phyloP scores from a whole-genome alignment of 805 yeast genomes.

The Tetrapisispora namnaoensis region DNA sequence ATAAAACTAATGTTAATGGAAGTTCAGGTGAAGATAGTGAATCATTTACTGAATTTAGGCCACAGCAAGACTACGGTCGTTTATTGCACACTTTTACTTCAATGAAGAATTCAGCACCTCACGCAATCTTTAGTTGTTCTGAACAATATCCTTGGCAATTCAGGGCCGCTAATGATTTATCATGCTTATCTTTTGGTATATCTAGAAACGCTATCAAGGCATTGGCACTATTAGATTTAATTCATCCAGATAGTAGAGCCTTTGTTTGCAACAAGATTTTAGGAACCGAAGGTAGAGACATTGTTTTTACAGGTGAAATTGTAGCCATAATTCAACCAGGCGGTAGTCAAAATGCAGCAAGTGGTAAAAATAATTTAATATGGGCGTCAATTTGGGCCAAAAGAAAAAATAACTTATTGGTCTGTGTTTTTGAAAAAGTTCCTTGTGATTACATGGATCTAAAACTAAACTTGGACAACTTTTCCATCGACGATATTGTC shows the following conservation, averaged over 20 bases:
- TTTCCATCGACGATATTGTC: conserved; percentile 19
- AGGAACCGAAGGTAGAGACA: conserved; percentile 32
- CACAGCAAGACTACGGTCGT: conserved; percentile 28
- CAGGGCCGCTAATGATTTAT: conserved; percentile 80
- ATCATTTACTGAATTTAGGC: conserved; percentile 4
- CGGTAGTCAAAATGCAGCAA: conserved; percentile 15
- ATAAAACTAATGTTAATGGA: background rate
- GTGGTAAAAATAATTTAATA: conserved; percentile 35
- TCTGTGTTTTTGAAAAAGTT: conserved; percentile 82
- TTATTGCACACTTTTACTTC: conserved; percentile 58
- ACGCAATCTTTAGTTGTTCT: conserved; percentile 77
- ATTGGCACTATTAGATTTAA: conserved; percentile 61
- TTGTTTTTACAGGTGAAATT: conserved; percentile 73
- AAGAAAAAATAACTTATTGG: conserved; percentile 54
- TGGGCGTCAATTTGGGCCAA: conserved; percentile 94
- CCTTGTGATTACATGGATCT: conserved; percentile 60
- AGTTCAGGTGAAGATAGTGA: conserved; percentile 1
- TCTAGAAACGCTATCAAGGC: conserved; percentile 53
- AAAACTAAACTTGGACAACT: conserved; percentile 30
- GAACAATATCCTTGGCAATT: conserved; percentile 68
- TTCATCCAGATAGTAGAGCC: conserved; percentile 65
- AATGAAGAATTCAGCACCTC: conserved; percentile 63
- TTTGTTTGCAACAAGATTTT: conserved; percentile 52
- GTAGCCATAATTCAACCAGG: conserved; percentile 69
- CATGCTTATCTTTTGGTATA: conserved; percentile 79